phyloP scores from a whole-genome alignment of 148 eudicot species.

The Camellia sinensis region DNA sequence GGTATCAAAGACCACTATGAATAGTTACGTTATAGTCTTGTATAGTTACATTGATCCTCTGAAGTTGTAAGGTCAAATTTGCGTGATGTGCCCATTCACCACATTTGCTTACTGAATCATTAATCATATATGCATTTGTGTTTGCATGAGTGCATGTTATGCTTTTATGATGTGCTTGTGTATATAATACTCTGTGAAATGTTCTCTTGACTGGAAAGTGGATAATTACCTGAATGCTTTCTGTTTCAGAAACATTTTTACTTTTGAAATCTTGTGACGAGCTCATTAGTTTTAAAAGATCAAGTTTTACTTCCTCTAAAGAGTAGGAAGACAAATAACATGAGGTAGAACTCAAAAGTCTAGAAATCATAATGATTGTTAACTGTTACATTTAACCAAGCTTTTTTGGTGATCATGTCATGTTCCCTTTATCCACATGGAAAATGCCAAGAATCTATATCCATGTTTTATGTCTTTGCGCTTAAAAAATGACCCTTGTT shows the following conservation, averaged over 20 bases:
- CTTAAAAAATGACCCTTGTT: not conserved
- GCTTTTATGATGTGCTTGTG: not conserved
- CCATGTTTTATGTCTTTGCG: not conserved
- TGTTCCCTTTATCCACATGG: not conserved
- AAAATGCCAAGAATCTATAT: not conserved
- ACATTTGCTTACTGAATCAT: not conserved
- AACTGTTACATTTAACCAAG: not conserved
- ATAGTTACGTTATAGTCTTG: not conserved
- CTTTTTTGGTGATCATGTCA: not conserved
- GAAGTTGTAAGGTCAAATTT: not conserved
- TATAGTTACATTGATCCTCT: not conserved
- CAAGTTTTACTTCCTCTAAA: not conserved
- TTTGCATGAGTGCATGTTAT: not conserved
- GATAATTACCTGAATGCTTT: not conserved
- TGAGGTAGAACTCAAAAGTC: not conserved
- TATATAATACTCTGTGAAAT: not conserved
- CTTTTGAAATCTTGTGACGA: not conserved
- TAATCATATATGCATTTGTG: not conserved
- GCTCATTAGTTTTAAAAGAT: not conserved
- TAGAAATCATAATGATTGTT: not conserved
- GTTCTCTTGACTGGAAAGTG: not conserved
- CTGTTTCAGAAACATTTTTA: not conserved
- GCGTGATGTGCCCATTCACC: not conserved
- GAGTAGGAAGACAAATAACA: not conserved
- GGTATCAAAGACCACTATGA: not conserved